phyloP scores from a whole-genome alignment of 1,284 basidiomycete genomes.

The Malassezia nana region DNA sequence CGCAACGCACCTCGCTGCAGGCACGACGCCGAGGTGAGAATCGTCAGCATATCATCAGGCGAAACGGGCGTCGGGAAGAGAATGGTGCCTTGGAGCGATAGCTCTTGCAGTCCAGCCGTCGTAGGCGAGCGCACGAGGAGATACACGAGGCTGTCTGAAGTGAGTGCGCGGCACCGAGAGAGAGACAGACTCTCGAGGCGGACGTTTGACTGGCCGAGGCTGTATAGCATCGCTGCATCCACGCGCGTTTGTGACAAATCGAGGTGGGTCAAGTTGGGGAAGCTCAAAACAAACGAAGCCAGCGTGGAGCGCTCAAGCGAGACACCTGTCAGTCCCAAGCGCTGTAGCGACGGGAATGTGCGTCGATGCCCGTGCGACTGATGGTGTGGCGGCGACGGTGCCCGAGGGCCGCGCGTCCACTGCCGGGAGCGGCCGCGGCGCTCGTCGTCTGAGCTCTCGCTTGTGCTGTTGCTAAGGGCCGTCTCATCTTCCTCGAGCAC shows the following conservation, averaged over 20 bases:
- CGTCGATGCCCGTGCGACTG: constrained; percentile 14
- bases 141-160: constrained; percentile 30
- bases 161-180: constrained; percentile 62
- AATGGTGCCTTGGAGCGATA: constrained; percentile 79
- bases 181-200: constrained; percentile 70
- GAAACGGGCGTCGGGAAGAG: constrained; percentile 74
- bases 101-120: constrained; percentile 57
- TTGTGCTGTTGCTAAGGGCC: neutral
- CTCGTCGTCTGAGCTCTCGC: constrained; percentile 16
- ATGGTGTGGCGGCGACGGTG: neutral
- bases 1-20: constrained; percentile 66
- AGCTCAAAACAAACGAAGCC: constrained; percentile 69
- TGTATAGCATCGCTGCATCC: constrained; percentile 63
- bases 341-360: constrained; percentile 64
- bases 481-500: constrained; percentile 24
- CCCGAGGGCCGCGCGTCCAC: neutral
- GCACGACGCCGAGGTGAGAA: constrained; percentile 68
- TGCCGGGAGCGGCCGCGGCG: neutral
- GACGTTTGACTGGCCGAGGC: constrained; percentile 59
- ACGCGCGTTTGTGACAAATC: constrained; percentile 59
- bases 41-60: constrained; percentile 59
- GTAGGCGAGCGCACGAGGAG: constrained; percentile 30
- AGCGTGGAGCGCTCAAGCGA: constrained; percentile 67
- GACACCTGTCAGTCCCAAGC: constrained; percentile 74
- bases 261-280: constrained; percentile 72